Conservation (phyloP, 495 filamentous ascomycete genomes). For the Neurospora tetraspora region DNA sequence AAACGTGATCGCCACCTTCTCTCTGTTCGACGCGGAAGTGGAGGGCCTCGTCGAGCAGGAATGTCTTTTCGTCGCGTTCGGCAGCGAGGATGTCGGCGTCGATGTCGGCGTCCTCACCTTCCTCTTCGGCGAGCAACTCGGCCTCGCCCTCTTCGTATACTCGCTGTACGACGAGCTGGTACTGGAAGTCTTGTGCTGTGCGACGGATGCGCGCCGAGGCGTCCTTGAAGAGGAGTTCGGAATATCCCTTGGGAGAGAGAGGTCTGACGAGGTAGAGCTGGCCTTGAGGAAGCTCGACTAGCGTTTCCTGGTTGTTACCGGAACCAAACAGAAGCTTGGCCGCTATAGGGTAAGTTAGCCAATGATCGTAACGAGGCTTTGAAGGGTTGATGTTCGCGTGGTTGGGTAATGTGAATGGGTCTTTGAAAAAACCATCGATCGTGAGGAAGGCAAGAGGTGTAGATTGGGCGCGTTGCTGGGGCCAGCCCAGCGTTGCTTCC, state of each 20-base stretch:
- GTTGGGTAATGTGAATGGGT: background rate
- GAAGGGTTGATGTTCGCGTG: background rate
- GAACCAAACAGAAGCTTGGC: constrained; percentile 89
- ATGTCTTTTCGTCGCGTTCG: constrained; percentile 94
- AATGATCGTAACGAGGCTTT: background rate
- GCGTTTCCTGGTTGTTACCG: constrained; percentile 69
- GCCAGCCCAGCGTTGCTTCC: background rate
- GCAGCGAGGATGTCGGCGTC: constrained; percentile 53
- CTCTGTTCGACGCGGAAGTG: constrained; percentile 79
- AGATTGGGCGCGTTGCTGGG: background rate
- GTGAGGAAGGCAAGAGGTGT: background rate
- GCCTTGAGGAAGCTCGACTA: constrained; percentile 89
- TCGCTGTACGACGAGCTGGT: constrained; percentile 90
- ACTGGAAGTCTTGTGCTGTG: constrained; percentile 89
- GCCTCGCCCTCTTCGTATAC: constrained; percentile 97
- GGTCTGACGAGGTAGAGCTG: constrained; percentile 96
- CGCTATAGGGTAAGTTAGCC: constrained; percentile 40
- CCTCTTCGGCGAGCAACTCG: constrained; percentile 74
- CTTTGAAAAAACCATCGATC: too few species aligned
- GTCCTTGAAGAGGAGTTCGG: constrained; percentile 98
- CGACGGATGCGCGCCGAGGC: constrained; percentile 81
- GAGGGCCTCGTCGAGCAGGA: constrained; percentile 82
- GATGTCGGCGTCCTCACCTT: constrained; percentile 63
- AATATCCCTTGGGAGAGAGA: constrained; percentile 90
- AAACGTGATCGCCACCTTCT: constrained; percentile 65